A percentile compares a stretch with the other conserved stretches of the same genome.
Conservation (phyloP, 768 basidiomycete species). For the Mycena latifolia region DNA sequence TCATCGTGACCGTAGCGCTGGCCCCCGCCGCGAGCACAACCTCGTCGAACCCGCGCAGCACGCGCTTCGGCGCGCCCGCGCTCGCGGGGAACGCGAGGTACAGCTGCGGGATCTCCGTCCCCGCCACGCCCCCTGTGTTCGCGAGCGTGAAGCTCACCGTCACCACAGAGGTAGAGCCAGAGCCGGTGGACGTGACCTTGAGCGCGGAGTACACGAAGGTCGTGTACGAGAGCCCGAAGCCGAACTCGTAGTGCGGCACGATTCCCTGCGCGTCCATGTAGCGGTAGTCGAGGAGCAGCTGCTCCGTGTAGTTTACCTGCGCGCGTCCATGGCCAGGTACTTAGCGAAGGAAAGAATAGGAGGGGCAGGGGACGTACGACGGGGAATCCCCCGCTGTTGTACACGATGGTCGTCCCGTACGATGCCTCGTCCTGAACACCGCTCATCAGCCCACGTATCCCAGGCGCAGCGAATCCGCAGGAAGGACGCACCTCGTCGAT, state of each 20-base stretch:
- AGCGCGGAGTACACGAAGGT: conserved; percentile 73
- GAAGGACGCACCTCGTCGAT: conserved; percentile 67
- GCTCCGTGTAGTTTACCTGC: conserved; percentile 77
- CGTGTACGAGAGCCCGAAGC: conserved; percentile 82
- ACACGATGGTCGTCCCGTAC: conserved; percentile 47
- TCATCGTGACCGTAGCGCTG: conserved; percentile 51
- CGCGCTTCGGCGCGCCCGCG: conserved; percentile 62
- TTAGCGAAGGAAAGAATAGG: too few relatives aligned
- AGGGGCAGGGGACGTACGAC: conserved; percentile 36
- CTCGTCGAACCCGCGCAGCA: conserved; percentile 66
- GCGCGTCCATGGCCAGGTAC: too few relatives aligned
- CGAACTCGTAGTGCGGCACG: conserved; percentile 72
- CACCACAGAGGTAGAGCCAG: conserved; percentile 47
- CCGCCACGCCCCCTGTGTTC: conserved; percentile 63
- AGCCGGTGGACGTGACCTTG: conserved; percentile 47
- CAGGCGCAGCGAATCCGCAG: too few relatives aligned
- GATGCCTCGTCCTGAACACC: conserved; percentile 25
- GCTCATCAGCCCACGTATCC: too few relatives aligned
- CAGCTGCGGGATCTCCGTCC: conserved; percentile 66
- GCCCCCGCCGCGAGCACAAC: conserved; percentile 54
- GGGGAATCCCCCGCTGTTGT: conserved; percentile 53
- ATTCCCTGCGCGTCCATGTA: conserved; percentile 69
- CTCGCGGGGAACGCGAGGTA: conserved; percentile 63
- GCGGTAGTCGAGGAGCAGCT: conserved; percentile 75
- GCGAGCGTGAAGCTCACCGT: conserved; percentile 53